These are phyloP conservation scores for Cymbopogon flexuosus DNA, from an alignment of 202 grass and related monocot species.

Conservation along the genomic window DNA sequence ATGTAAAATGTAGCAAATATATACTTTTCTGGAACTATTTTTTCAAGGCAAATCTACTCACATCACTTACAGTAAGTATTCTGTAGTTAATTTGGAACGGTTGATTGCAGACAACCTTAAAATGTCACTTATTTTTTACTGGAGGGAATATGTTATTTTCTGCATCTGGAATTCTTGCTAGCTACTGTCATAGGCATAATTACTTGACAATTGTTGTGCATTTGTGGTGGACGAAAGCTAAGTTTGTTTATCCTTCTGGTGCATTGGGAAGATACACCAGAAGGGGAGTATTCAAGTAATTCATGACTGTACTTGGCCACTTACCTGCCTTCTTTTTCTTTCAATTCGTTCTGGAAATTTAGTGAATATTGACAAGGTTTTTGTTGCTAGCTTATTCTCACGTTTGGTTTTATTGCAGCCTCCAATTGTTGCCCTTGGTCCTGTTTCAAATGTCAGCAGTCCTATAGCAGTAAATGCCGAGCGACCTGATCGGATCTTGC, in stretches of 20 bases:
- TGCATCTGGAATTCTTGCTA: not conserved
- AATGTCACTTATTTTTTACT: not conserved
- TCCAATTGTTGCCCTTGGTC: constrained; percentile 60
- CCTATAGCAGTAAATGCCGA: constrained; percentile 72
- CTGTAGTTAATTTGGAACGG: not conserved
- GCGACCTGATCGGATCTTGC: constrained; percentile 75
- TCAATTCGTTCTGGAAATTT: not conserved
- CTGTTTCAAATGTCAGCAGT: constrained; percentile 78
- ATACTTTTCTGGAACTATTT: not conserved
- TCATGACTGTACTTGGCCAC: not conserved
- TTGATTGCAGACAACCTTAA: not conserved
- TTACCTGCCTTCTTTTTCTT: not conserved
- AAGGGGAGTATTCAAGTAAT: not conserved
- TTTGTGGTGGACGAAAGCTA: not conserved
- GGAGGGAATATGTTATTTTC: not conserved
- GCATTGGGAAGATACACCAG: not conserved
- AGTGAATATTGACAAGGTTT: not conserved
- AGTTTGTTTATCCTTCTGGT: not conserved
- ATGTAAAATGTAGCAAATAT: not conserved
- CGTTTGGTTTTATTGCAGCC: constrained; percentile 53
- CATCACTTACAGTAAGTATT: not conserved
- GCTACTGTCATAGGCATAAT: not conserved
- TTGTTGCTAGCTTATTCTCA: constrained; percentile 7
- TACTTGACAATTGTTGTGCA: not conserved
- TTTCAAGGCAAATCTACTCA: not conserved